Conservation (phyloP, 148 eudicot species). For the Heliamphora exappendiculata region DNA sequence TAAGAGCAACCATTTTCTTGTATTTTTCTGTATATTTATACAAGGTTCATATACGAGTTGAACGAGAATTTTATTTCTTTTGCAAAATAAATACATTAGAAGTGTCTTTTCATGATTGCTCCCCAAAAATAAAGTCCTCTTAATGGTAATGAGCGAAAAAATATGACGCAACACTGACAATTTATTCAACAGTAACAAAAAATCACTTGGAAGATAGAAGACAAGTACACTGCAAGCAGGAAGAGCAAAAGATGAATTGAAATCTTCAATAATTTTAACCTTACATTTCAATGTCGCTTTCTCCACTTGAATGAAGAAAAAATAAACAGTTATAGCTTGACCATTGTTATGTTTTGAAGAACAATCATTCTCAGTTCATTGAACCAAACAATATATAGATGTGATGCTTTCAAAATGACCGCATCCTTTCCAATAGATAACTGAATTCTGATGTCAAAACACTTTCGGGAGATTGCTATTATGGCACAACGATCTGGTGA, state of each 20-base stretch:
- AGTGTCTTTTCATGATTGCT: too few relatives aligned
- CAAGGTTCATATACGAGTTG: too few relatives aligned
- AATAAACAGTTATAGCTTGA: neutral
- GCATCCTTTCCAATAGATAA: neutral
- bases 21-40: too few relatives aligned
- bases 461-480: neutral
- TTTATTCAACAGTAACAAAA: too few relatives aligned
- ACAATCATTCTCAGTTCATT: neutral
- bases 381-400: neutral
- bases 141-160: too few relatives aligned
- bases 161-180: too few relatives aligned
- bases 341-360: neutral
- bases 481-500: neutral
- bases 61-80: too few relatives aligned
- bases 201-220: too few relatives aligned
- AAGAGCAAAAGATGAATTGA: constrained; percentile 6
- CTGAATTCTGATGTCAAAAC: neutral
- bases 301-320: neutral
- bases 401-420: neutral
- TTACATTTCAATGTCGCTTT: constrained; percentile 5
- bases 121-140: too few relatives aligned
- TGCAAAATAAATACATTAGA: too few relatives aligned
- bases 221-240: too few relatives aligned
- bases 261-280: neutral
- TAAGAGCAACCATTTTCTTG: too few relatives aligned